phyloP scores from a whole-genome alignment of 1,284 basidiomycete species.

The Cutaneotrichosporon arboriforme region DNA sequence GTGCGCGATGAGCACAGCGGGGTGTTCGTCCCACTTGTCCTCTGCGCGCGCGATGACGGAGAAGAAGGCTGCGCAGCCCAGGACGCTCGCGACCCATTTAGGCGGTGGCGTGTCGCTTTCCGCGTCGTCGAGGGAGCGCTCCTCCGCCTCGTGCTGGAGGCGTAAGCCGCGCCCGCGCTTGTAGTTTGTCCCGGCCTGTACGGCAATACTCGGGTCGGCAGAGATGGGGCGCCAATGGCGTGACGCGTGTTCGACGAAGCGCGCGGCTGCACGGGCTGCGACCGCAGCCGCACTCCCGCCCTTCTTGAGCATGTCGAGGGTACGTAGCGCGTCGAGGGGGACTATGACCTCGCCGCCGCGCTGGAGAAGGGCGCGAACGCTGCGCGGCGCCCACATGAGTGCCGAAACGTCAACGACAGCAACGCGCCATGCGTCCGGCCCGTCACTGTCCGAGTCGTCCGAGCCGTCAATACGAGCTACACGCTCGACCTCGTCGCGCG shows the following conservation, averaged over 20 bases:
- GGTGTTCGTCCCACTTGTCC: conserved; percentile 14
- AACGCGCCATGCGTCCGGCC: conserved; percentile 13
- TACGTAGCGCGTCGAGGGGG: conserved; percentile 84
- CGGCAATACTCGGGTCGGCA: conserved; percentile 25
- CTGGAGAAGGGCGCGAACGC: conserved; percentile 70
- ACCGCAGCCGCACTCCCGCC: conserved; percentile 70
- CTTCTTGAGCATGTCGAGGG: conserved; percentile 89
- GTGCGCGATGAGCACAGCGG: conserved; percentile 36
- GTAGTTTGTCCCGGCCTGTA: conserved; percentile 30
- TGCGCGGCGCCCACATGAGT: conserved; percentile 71
- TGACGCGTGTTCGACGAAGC: conserved; percentile 47
- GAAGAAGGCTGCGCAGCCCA: conserved; percentile 38
- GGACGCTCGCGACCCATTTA: conserved; percentile 32
- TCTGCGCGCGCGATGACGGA: conserved; percentile 19
- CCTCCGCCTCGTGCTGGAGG: conserved; percentile 33
- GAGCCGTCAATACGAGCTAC: conserved; percentile 11
- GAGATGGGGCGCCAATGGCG: conserved; percentile 30
- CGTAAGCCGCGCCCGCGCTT: conserved; percentile 33
- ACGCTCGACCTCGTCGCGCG: background rate
- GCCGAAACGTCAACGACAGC: conserved; percentile 81
- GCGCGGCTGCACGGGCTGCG: conserved; percentile 55
- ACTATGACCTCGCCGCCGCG: conserved; percentile 65
- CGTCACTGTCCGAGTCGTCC: conserved; percentile 2
- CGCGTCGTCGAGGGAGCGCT: background rate
- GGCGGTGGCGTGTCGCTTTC: conserved; percentile 25